phyloP scores from a whole-genome alignment of 805 yeast genomes.

The Cyberlindnera xishuangbannaensis region DNA sequence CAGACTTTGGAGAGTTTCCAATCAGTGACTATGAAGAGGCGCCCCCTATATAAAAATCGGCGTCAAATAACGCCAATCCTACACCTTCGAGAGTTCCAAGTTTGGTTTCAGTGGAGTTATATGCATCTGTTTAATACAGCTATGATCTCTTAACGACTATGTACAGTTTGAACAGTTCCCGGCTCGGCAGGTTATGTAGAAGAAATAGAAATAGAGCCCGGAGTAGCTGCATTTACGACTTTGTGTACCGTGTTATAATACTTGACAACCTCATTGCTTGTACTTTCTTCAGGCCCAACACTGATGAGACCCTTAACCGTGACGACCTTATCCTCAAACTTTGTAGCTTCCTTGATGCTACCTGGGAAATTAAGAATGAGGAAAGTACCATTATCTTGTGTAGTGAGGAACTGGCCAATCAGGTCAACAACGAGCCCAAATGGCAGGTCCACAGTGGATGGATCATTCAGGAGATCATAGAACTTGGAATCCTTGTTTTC shows the following conservation, averaged over 20 bases:
- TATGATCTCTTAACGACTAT: too few relatives aligned
- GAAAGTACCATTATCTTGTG: slow-evolving; percentile 29
- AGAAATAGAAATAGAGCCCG: slow-evolving; percentile 4
- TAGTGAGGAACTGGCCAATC: slow-evolving; percentile 27
- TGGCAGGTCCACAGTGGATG: slow-evolving; percentile 28
- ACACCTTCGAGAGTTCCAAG: too few relatives aligned
- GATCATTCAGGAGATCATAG: slow-evolving; percentile 42
- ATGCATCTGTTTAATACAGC: too few relatives aligned
- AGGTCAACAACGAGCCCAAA: slow-evolving; percentile 30
- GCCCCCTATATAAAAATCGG: too few relatives aligned
- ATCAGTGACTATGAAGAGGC: too few relatives aligned
- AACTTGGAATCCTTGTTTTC: slow-evolving; percentile 39
- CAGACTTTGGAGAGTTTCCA: too few relatives aligned
- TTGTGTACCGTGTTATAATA: slow-evolving; percentile 67
- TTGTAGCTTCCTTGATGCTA: slow-evolving; percentile 58
- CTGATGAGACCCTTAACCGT: slow-evolving; percentile 36
- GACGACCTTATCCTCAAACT: slow-evolving; percentile 66
- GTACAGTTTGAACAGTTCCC: too few relatives aligned
- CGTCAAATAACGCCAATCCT: too few relatives aligned
- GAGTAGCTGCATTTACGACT: slow-evolving; percentile 21
- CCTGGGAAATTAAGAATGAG: slow-evolving; percentile 55
- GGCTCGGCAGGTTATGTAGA: too few relatives aligned
- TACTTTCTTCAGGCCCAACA: slow-evolving; percentile 26
- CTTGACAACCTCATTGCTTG: slow-evolving; percentile 44
- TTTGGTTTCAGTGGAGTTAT: too few relatives aligned